These are phyloP conservation scores for Phyllosticta capitalensis DNA, from an alignment of 2,329 filamentous ascomycete genomes.

Conservation along the genomic window DNA sequence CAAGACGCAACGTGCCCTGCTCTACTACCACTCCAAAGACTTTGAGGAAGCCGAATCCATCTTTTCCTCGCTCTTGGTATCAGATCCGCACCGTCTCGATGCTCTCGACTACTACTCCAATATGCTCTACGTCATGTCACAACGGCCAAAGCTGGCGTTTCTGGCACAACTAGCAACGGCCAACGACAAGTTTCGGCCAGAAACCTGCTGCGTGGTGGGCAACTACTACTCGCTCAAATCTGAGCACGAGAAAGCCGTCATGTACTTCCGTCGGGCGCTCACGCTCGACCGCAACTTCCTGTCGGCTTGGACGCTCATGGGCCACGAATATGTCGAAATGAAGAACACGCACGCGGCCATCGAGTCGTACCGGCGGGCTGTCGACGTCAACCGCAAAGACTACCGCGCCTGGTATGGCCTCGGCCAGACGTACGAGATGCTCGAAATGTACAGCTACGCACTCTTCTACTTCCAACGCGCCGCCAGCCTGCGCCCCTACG, in stretches of 20 bases:
- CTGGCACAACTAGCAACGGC: conserved; percentile 77
- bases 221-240: conserved; percentile 96
- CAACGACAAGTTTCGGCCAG: conserved; percentile 91
- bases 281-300: conserved; percentile 84
- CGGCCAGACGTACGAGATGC: conserved; percentile 91
- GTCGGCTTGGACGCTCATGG: conserved; percentile 97
- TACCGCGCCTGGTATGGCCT: conserved; percentile 98
- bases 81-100: conserved; percentile 64
- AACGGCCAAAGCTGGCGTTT: conserved; percentile 82
- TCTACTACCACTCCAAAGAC: conserved; percentile 84
- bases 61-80: conserved; percentile 60
- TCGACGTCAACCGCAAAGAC: conserved; percentile 91
- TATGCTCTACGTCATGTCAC: conserved; percentile 86
- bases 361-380: conserved; percentile 88
- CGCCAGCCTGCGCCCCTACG: conserved; percentile 84
- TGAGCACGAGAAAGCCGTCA: conserved; percentile 93
- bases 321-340: conserved; percentile 95
- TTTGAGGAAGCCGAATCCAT: conserved; percentile 55
- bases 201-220: conserved; percentile 92
- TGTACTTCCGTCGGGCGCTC: conserved; percentile 90
- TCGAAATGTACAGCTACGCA: conserved; percentile 96
- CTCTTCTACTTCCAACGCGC: conserved; percentile 97
- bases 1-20: conserved; percentile 76
- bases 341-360: conserved; percentile 98
- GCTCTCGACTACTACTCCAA: conserved; percentile 94